Evolutionary conservation across 306 rosid genomes (phyloP), one percentile per base, ranked within the genome.

Genomic region (Cicer judaicum): DNA sequence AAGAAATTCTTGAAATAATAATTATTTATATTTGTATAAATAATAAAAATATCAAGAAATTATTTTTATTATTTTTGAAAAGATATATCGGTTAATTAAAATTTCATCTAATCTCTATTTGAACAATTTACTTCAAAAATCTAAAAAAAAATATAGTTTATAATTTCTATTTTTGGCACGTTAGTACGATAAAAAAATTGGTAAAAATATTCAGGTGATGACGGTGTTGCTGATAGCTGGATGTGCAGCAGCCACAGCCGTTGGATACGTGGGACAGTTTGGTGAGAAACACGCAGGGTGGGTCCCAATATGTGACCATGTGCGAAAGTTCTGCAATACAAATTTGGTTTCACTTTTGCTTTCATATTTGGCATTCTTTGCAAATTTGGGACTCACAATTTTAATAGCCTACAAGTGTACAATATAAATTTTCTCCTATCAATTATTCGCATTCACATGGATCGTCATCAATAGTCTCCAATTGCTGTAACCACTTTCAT

Each of bases 171-270:
- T 43, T 2, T 3, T 19, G 6, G 8, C 6, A 13, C 19, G 7
- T 15, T 16, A 49, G 47, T 36, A 5, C 11, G 5, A 53, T 8
- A 24, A 24, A 24, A 24, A 24, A 13, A n/a, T 52, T 73, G 39
- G 16, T 8, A 21, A 56, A 8, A 46, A 56, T 48, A 68, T 63
- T 47, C 70, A 88, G 97, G 81, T 65, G 70, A 76, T 89, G 86
- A 81, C 80, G 81, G 42, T 86, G 73, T 15, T 91, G 80, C 73
- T 82, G 60, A 85, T 81, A 65, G 81, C 90, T 67, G 95, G 88
- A 39, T 91, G 97, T 65, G 88, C 91, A 2, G 97, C 95, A 1
- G 91, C 84, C 6, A 84, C 87, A 0, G 92, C 95, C 2, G 39
- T 86, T 10, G 95, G 97, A 1, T 88, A 86, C 43, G 88, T 91